Percentiles rank a stretch among this genome's conserved stretches.
Conservation (phyloP, 208 protist genomes). For the Trypanosoma boissoni region DNA sequence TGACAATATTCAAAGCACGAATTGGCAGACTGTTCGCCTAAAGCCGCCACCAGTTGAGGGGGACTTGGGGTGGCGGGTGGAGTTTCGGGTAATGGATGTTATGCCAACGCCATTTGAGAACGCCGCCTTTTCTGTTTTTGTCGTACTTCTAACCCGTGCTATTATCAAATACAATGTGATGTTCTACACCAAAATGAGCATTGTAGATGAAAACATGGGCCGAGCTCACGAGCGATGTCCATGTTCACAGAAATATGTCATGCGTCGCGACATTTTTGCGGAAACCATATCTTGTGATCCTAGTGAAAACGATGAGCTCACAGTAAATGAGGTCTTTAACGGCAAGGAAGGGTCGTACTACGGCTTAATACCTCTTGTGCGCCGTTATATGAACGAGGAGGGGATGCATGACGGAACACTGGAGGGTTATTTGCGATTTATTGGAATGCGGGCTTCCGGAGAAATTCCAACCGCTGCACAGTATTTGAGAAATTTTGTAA, state of each 20-base stretch:
- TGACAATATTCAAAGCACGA: slow-evolving; percentile 98
- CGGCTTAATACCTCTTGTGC: slow-evolving; percentile 93
- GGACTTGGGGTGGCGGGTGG: slow-evolving; percentile 95
- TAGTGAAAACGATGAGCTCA: slow-evolving; percentile 78
- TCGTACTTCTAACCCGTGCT: slow-evolving; percentile 92
- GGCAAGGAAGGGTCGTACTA: slow-evolving; percentile 84
- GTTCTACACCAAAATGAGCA: slow-evolving; percentile 96
- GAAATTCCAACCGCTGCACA: slow-evolving; percentile 91
- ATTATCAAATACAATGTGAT: slow-evolving; percentile 95
- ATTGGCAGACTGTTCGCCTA: slow-evolving; percentile 98
- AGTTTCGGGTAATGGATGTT: slow-evolving; percentile 97
- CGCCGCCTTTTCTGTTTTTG: slow-evolving; percentile 96
- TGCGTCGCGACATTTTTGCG: slow-evolving; percentile 91
- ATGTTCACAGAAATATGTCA: slow-evolving; percentile 90
- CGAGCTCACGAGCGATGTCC: slow-evolving; percentile 91
- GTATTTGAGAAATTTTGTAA: slow-evolving; percentile 94
- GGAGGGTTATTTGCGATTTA: slow-evolving; percentile 88
- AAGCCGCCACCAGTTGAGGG: slow-evolving; percentile 87
- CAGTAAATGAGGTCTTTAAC: slow-evolving; percentile 96
- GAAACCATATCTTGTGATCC: slow-evolving; percentile 35
- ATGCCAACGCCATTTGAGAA: slow-evolving; percentile 99
- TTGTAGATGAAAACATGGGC: slow-evolving; percentile 97
- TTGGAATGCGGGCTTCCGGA: slow-evolving; percentile 92
- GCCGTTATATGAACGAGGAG: slow-evolving; percentile 83
- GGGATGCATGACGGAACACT: slow-evolving; percentile 54